Evolutionary conservation across 257 asterid species (phyloP).

Genomic region (Jacaranda mimosifolia): DNA sequence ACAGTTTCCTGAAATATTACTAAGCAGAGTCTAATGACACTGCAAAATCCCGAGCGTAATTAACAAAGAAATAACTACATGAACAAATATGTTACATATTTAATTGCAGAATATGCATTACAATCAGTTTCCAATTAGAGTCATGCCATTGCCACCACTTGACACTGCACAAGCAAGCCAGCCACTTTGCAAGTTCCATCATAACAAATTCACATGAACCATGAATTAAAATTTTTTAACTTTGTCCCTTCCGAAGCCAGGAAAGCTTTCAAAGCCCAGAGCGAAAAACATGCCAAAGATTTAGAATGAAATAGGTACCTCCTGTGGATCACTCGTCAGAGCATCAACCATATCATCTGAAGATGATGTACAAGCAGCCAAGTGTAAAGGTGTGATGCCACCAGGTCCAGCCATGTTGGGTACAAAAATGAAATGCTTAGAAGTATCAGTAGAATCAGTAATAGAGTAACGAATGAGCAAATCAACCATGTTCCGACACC

Average conservation of each 20-base stretch:
- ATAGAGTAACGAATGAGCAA: conserved; percentile 58
- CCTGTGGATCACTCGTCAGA: conserved; percentile 76
- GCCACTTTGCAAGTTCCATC: neutral
- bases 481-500: conserved; percentile 67
- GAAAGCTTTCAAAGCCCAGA: neutral
- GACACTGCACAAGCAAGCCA: neutral
- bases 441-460: conserved; percentile 43
- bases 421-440: conserved; percentile 58
- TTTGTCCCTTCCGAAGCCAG: neutral
- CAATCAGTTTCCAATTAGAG: neutral
- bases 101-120: neutral
- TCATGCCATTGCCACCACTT: neutral
- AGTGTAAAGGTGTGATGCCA: conserved; percentile 85
- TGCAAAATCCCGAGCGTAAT: neutral
- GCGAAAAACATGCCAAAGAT: neutral
- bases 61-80: neutral
- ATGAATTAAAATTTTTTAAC: neutral
- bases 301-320: conserved; percentile 54
- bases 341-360: conserved; percentile 74
- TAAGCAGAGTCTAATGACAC: neutral
- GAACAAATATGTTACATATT: neutral
- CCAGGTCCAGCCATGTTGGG: conserved; percentile 85
- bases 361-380: conserved; percentile 74
- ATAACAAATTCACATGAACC: neutral
- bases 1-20: neutral